phyloP scores from a whole-genome alignment of 495 filamentous ascomycete species.

The Xylaria telfairii region DNA sequence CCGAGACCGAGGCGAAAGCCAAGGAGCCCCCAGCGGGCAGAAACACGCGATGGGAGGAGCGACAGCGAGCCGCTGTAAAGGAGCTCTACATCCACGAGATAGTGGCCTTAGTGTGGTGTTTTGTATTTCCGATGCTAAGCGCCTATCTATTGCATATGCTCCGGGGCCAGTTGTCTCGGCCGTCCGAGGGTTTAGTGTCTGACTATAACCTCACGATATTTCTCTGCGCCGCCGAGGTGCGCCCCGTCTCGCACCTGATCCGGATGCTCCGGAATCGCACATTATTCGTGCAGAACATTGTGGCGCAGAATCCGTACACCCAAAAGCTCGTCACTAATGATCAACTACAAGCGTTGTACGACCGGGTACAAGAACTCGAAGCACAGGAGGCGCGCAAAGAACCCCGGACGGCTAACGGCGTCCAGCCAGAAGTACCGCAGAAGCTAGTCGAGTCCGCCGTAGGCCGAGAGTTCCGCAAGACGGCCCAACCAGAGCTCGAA shows the following conservation, averaged over 20 bases:
- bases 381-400: conserved; percentile 44
- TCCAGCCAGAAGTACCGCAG: conserved; percentile 33
- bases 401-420: conserved; percentile 29
- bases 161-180: conserved; percentile 75
- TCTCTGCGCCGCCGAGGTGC: conserved; percentile 83
- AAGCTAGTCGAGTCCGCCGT: conserved; percentile 55
- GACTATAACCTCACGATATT: conserved; percentile 96
- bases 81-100: conserved; percentile 80
- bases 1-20: conserved; percentile 15
- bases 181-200: conserved; percentile 84
- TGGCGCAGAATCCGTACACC: conserved; percentile 59
- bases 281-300: conserved; percentile 79
- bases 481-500: conserved; percentile 81
- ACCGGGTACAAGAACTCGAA: conserved; percentile 76
- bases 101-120: conserved; percentile 76
- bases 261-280: conserved; percentile 80
- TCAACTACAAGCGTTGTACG: conserved; percentile 62
- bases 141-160: conserved; percentile 81
- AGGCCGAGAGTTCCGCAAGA: conserved; percentile 65
- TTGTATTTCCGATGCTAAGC: conserved; percentile 76
- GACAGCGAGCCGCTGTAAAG: conserved; percentile 50
- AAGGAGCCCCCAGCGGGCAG: conserved; percentile 21
- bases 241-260: conserved; percentile 79
- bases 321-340: conserved; percentile 47
- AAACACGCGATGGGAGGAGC: conserved; percentile 32